Conservation (phyloP, 225 moss, liverwort and hornwort species). For the Polytrichum formosum region DNA sequence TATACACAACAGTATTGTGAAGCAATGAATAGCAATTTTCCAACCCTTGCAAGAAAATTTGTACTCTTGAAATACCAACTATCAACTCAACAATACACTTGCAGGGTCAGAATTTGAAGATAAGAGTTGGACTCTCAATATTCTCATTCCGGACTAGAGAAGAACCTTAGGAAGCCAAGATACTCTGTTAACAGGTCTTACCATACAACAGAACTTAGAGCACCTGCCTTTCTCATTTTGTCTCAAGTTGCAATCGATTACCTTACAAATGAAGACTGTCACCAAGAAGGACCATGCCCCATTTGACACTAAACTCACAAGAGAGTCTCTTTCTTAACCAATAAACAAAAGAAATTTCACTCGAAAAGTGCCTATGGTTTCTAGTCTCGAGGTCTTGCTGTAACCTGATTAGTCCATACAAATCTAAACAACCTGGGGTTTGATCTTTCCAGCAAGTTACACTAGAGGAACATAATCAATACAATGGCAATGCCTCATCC, state of each 20-base stretch:
- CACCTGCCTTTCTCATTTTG: not conserved
- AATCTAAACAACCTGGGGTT: slow-evolving; percentile 7
- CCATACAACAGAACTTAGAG: not conserved
- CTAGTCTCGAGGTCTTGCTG: slow-evolving; percentile 1
- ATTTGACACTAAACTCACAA: not conserved
- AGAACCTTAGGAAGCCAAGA: not conserved
- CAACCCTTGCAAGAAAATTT: too few relatives aligned
- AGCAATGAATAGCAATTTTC: too few relatives aligned
- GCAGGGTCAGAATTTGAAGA: too few relatives aligned
- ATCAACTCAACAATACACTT: too few relatives aligned
- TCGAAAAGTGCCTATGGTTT: not conserved
- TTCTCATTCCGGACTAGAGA: too few relatives aligned
- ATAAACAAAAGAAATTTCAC: slow-evolving; percentile 1
- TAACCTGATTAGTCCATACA: slow-evolving; percentile 10
- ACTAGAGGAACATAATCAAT: slow-evolving; percentile 13
- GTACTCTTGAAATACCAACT: too few relatives aligned
- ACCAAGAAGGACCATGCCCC: not conserved
- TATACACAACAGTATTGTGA: too few relatives aligned
- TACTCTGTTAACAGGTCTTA: not conserved
- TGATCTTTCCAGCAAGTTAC: slow-evolving; percentile 13
- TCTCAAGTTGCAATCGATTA: not conserved
- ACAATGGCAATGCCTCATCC: slow-evolving; percentile 24
- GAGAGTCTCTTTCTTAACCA: not conserved
- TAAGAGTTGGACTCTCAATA: too few relatives aligned
- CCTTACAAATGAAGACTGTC: slow-evolving; percentile 1